These are phyloP conservation scores for Triticum timopheevii DNA, from an alignment of 176 grass and related monocot species.

Conservation along the genomic window DNA sequence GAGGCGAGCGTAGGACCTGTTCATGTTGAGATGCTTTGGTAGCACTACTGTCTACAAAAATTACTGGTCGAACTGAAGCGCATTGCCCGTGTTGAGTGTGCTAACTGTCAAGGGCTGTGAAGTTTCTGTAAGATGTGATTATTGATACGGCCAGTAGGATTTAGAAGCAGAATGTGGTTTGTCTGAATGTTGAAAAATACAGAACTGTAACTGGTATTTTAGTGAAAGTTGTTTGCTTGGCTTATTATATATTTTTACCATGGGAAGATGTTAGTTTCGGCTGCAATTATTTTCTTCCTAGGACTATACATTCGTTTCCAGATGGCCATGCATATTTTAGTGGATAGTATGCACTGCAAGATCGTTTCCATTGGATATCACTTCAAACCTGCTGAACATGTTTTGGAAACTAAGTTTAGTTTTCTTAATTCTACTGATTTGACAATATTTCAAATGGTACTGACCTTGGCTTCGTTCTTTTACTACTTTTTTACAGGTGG, in stretches of 20 bases:
- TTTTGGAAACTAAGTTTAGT: neutral
- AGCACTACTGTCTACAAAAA: neutral
- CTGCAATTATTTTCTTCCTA: too few relatives aligned
- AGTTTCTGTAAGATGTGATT: neutral
- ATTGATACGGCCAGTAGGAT: neutral
- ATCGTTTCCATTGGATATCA: too few relatives aligned
- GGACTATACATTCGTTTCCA: too few relatives aligned
- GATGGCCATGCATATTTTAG: too few relatives aligned
- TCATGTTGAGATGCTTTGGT: neutral
- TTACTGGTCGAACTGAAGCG: neutral
- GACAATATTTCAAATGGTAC: conserved; percentile 1
- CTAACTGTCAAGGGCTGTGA: neutral
- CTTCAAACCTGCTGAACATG: too few relatives aligned
- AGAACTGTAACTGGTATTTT: neutral
- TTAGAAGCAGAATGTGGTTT: neutral
- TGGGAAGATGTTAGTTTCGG: too few relatives aligned
- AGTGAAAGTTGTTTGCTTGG: too few relatives aligned
- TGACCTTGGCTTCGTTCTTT: neutral
- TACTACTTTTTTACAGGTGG: conserved; percentile 39
- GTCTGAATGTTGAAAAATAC: neutral
- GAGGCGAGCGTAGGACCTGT: neutral
- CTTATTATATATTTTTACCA: too few relatives aligned
- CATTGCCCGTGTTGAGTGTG: neutral
- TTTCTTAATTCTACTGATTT: neutral
- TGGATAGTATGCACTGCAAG: too few relatives aligned